A percentile compares a stretch with the other conserved stretches of the same genome.
Evolutionary conservation across 331 rosid genomes (phyloP).

Genomic region (Quercus tomentella): DNA sequence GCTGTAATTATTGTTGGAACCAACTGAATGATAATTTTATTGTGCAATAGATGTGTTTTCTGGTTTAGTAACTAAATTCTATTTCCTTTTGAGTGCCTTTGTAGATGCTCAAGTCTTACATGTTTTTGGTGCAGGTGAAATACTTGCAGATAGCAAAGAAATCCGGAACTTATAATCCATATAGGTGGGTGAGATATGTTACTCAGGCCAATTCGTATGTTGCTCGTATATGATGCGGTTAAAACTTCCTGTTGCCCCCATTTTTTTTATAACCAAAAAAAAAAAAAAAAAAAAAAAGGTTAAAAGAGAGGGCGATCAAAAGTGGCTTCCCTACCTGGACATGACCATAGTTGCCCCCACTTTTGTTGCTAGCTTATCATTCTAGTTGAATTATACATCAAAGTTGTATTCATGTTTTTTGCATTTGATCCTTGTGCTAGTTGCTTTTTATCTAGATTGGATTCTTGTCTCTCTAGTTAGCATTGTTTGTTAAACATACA

Average conservation of each 20-base stretch:
- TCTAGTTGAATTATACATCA: slow-evolving; percentile 17
- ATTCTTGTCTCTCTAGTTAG: neutral
- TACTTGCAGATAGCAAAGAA: slow-evolving; percentile 87
- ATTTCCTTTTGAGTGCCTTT: neutral
- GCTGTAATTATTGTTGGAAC: neutral
- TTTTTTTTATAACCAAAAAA: neutral
- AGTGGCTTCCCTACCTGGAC: slow-evolving; percentile 5
- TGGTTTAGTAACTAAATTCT: neutral
- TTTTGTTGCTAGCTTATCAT: slow-evolving; percentile 31
- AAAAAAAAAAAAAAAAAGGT: too few species aligned
- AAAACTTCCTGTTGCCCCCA: neutral
- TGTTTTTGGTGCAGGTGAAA: slow-evolving; percentile 59
- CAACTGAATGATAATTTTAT: neutral
- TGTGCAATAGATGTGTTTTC: neutral
- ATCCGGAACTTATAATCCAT: slow-evolving; percentile 61
- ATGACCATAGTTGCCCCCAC: neutral
- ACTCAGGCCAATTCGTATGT: slow-evolving; percentile 80
- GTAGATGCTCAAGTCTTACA: slow-evolving; percentile 8
- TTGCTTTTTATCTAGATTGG: neutral
- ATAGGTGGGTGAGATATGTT: slow-evolving; percentile 89
- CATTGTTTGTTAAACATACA: neutral
- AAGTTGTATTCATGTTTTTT: slow-evolving; percentile 11
- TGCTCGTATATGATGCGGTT: slow-evolving; percentile 58
- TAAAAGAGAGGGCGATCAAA: too few species aligned
- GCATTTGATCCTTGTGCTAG: neutral